phyloP scores from a whole-genome alignment of 306 rosid genomes.

The Vicia sativa region DNA sequence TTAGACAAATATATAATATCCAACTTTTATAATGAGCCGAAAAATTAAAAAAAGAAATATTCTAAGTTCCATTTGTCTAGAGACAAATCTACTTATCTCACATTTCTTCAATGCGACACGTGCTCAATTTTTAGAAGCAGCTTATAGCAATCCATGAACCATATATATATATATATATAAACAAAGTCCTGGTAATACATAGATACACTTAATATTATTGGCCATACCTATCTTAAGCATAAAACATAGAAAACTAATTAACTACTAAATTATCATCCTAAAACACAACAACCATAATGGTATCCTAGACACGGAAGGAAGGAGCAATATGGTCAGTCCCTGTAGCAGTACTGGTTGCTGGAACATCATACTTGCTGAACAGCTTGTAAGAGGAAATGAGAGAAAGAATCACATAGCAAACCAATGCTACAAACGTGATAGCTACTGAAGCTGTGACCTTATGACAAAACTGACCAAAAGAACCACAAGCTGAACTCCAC shows the following conservation, averaged over 20 bases:
- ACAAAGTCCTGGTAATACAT: not conserved
- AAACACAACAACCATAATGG: not conserved
- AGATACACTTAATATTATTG: not conserved
- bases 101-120: no score
- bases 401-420: constrained; percentile 64
- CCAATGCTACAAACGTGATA: constrained; percentile 57
- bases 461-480: constrained; percentile 66
- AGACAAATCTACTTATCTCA: no score
- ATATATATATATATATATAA: constrained; percentile 2
- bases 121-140: no score
- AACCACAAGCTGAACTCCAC: constrained; percentile 76
- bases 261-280: not conserved
- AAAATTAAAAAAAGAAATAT: no score
- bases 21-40: no score
- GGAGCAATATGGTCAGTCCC: constrained; percentile 35
- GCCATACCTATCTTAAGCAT: not conserved
- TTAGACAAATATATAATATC: no score
- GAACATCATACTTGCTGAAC: constrained; percentile 70
- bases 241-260: not conserved
- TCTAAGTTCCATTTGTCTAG: no score
- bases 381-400: constrained; percentile 81
- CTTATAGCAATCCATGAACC: not conserved
- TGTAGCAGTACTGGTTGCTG: constrained; percentile 41
- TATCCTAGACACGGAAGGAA: constrained; percentile 49
- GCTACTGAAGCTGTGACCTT: constrained; percentile 61